Conservation (phyloP, 305 asterid species). For the Solanum aculeatissimum region DNA sequence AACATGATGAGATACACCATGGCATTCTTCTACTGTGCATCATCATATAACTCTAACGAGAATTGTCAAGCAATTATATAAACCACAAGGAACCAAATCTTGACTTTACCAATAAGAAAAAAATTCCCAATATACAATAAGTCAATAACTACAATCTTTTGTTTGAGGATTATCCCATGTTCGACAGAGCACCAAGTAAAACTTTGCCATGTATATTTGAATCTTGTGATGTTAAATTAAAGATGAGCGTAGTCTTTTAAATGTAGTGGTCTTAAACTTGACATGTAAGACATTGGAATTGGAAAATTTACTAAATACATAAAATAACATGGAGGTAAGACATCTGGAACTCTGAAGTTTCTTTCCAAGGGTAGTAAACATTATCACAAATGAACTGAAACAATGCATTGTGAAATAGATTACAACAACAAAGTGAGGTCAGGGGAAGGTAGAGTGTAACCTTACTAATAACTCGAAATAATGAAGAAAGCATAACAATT, state of each 20-base stretch:
- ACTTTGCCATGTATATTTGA: background rate
- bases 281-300: background rate
- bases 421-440: too few relatives aligned
- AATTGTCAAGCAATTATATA: background rate
- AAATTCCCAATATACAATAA: background rate
- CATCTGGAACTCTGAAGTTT: background rate
- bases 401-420: background rate
- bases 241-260: background rate
- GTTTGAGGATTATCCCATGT: background rate
- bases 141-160: background rate
- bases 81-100: background rate
- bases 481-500: too few relatives aligned
- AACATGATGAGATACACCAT: constrained; percentile 19
- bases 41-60: background rate
- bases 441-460: too few relatives aligned
- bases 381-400: background rate
- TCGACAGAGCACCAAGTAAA: background rate
- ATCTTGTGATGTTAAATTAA: too few relatives aligned
- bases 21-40: background rate
- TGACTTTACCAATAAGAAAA: background rate
- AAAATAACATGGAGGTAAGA: background rate
- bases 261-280: background rate
- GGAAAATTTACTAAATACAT: background rate
- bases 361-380: background rate
- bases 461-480: too few relatives aligned